Evolutionary conservation across 148 eudicot species (phyloP).

Genomic region (Spergularia bocconei): DNA sequence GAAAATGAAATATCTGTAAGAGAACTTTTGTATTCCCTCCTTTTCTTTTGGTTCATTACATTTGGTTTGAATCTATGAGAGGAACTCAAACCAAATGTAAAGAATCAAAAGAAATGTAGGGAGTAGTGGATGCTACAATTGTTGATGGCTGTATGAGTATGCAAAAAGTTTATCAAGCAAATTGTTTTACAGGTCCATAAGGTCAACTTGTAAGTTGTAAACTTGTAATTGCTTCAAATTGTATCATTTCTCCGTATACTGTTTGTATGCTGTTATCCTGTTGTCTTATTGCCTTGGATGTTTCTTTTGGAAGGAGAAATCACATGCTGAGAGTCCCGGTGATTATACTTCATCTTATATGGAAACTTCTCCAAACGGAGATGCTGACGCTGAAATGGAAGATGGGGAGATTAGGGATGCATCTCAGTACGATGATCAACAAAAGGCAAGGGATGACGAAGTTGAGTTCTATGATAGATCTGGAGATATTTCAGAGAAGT

Average conservation of each 20-base stretch:
- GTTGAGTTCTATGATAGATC: constrained; percentile 32
- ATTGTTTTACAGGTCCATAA: neutral
- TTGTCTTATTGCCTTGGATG: neutral
- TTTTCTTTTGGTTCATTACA: too few relatives aligned
- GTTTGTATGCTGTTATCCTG: neutral
- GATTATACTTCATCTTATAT: constrained; percentile 76
- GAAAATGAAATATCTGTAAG: too few relatives aligned
- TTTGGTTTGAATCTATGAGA: too few relatives aligned
- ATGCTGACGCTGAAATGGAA: constrained; percentile 52
- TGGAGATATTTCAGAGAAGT: constrained; percentile 42
- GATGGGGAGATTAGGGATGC: constrained; percentile 47
- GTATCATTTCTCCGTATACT: neutral
- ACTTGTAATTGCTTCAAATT: neutral
- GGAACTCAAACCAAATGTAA: too few relatives aligned
- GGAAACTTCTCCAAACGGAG: constrained; percentile 64
- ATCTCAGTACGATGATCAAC: constrained; percentile 31
- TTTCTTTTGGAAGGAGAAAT: constrained; percentile 37
- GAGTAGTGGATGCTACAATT: too few relatives aligned
- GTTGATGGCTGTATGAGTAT: too few relatives aligned
- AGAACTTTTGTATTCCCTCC: too few relatives aligned
- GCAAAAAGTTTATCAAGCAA: too few relatives aligned
- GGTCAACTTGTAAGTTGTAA: neutral
- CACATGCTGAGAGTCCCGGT: constrained; percentile 64
- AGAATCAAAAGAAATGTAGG: too few relatives aligned
- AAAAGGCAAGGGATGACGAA: constrained; percentile 30